Conservation (phyloP, 805 yeast genomes). For the Wickerhamiella brachini region DNA sequence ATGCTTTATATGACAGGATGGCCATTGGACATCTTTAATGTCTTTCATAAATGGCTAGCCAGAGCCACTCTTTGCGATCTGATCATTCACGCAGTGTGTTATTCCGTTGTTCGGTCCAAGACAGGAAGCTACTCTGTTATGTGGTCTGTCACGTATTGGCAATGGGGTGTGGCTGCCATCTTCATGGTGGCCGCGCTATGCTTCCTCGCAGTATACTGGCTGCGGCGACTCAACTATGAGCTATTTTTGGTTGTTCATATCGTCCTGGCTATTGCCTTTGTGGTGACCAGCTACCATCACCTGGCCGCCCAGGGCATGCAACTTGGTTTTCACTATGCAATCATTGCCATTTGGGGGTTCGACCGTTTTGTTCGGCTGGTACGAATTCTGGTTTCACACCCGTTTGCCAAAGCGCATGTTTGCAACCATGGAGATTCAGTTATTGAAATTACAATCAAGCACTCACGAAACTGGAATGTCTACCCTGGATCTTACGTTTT, state of each 20-base stretch:
- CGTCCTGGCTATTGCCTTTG: constrained; percentile 37
- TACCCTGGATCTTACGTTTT: constrained; percentile 42
- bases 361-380: constrained; percentile 46
- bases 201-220: constrained; percentile 35
- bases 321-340: constrained; percentile 36
- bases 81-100: constrained; percentile 38
- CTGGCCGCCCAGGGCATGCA: constrained; percentile 31
- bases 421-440: constrained; percentile 10
- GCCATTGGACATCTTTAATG: constrained; percentile 39
- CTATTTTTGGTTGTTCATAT: constrained; percentile 42
- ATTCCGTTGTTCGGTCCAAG: constrained; percentile 30
- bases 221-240: constrained; percentile 45
- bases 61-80: constrained; percentile 34
- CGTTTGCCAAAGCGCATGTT: constrained; percentile 15
- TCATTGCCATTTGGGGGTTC: constrained; percentile 52
- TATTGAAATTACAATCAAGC: constrained; percentile 13
- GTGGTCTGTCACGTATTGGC: constrained; percentile 10
- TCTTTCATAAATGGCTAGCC: constrained; percentile 51
- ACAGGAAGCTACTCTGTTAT: constrained; percentile 27
- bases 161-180: constrained; percentile 34
- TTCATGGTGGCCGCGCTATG: constrained; percentile 30
- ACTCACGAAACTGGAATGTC: constrained; percentile 34
- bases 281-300: constrained; percentile 47
- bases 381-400: constrained; percentile 43
- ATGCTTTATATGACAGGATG: constrained; percentile 43